Percentiles rank a stretch among this genome's conserved stretches.
Conservation (phyloP, 2,329 filamentous ascomycete species). For the Colletotrichum costaricense region DNA sequence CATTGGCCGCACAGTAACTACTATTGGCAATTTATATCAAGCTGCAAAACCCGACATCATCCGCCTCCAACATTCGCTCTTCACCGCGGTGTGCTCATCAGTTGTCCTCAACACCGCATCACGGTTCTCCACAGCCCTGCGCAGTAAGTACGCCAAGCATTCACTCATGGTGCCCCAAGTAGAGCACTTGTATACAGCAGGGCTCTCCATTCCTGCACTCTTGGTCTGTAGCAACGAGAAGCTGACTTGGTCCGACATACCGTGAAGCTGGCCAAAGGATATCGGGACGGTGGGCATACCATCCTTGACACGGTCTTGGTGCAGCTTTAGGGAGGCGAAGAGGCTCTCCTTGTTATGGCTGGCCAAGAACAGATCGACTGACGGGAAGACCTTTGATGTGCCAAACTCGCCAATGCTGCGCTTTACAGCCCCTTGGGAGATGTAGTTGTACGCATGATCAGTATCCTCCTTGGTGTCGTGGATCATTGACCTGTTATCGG, state of each 20-base stretch:
- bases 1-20: too few species aligned
- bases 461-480: constrained; percentile 65
- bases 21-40: background rate
- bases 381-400: constrained; percentile 50
- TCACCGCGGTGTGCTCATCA: constrained; percentile 45
- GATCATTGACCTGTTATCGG: constrained; percentile 61
- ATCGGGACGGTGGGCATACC: constrained; percentile 49
- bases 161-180: constrained; percentile 53
- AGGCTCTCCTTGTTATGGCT: constrained; percentile 61
- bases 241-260: constrained; percentile 68
- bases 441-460: constrained; percentile 61
- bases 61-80: constrained; percentile 43
- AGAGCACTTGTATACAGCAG: constrained; percentile 52
- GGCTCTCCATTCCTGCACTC: constrained; percentile 37
- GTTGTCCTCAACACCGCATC: constrained; percentile 44
- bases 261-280: constrained; percentile 64
- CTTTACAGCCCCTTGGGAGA: constrained; percentile 53
- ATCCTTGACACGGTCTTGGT: constrained; percentile 51
- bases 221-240: constrained; percentile 58
- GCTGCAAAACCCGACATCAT: constrained; percentile 39
- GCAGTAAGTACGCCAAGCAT: constrained; percentile 50
- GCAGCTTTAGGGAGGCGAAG: constrained; percentile 55
- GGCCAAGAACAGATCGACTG: constrained; percentile 61
- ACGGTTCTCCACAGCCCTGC: constrained; percentile 52
- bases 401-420: constrained; percentile 51